Base-by-base conservation (phyloP, 2,329 filamentous ascomycete genomes). In the Sclerotinia sclerotiorum region DNA sequence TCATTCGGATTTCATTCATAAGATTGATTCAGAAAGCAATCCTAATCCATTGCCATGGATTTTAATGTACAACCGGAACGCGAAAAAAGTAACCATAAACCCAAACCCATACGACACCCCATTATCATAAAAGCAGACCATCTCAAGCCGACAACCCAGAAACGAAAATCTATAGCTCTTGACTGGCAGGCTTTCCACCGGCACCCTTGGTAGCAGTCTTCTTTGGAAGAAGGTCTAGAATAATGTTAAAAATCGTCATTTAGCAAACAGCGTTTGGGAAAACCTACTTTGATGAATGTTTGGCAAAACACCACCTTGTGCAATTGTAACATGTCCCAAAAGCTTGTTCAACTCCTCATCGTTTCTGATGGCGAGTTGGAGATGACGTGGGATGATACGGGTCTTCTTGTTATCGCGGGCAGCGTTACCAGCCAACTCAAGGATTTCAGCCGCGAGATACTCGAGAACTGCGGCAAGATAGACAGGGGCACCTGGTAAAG, bases 341-440 rank as follows among this genome's bases (percentile, higher is more conserved):
- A 97, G 90, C 88, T 97, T 98, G 91, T 98, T 97, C 91, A 98
- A 83, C 84, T 99, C 95, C 88, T 98, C 94, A 82, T 98, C 94
- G 85, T 97, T 97, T 79, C 95, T 90, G 86, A 99, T 99, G 83
- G 95, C 95, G 77, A 99, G 93, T 86, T 99, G 95, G 60, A 99
- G 89, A 84, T 99, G 95, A 83, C 95, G 93, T 74, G 95, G 95
- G 71, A 98, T 99, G 85, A 99, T 99, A 91, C 95, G 94, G 74
- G 94, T 99, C 91, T 98, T 98, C 92, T 99, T 99, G 90, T 98
- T 97, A 85, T 99, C 95, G 78, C 95, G 94, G 73, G 95, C 95
- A 78, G 95, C 95, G 83, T 99, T 99, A 78, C 95, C 95, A 81
- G 95, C 95, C 84, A 99, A 85, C 85, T 99, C 95, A 79, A 99